phyloP scores from a whole-genome alignment of 371 early-diverging fungal species.

The Amoeboaphelidium protococcarum region DNA sequence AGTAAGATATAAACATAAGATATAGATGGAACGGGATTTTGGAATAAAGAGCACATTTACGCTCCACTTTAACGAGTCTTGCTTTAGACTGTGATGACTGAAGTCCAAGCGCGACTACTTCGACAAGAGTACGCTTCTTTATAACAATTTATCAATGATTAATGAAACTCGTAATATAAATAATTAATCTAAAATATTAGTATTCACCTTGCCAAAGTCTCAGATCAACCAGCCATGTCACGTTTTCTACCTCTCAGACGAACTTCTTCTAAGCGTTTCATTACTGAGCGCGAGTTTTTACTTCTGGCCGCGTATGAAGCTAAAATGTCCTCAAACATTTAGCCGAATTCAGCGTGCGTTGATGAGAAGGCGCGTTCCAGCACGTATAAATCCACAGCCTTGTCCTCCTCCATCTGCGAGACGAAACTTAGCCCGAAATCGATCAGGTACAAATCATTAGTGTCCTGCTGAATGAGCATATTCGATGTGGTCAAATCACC shows the following conservation, averaged over 20 bases:
- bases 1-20: too few relatives aligned
- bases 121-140: too few relatives aligned
- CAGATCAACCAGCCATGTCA: background rate
- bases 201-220: too few relatives aligned
- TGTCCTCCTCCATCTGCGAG: background rate
- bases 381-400: background rate
- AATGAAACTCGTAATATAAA: too few relatives aligned
- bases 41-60: too few relatives aligned
- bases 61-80: too few relatives aligned
- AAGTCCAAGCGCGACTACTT: too few relatives aligned
- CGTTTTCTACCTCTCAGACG: conserved; percentile 1
- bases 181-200: too few relatives aligned
- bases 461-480: background rate
- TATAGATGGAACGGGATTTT: too few relatives aligned
- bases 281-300: background rate
- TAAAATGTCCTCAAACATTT: background rate
- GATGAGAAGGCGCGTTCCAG: background rate
- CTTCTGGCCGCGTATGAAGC: background rate
- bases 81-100: too few relatives aligned
- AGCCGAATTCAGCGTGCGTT: background rate
- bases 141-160: too few relatives aligned
- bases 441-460: background rate
- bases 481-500: background rate
- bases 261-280: background rate
- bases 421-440: background rate